Percentiles rank a stretch among this genome's conserved stretches.
Evolutionary conservation across 257 asterid species (phyloP).

Genomic region (Datura wrightii): DNA sequence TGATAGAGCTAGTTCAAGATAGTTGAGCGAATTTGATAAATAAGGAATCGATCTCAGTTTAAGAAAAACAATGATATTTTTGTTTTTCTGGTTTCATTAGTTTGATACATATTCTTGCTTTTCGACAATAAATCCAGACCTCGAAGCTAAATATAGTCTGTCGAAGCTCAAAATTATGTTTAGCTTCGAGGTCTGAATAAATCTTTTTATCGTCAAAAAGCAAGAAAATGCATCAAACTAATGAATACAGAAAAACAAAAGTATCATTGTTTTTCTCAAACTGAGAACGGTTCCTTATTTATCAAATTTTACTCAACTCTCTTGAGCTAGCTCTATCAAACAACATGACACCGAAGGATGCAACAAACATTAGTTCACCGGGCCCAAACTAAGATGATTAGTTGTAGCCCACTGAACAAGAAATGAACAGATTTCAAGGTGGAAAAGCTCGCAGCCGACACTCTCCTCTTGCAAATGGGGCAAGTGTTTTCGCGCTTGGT

Average conservation of each 20-base stretch:
- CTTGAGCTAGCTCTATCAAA: background rate
- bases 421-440: background rate
- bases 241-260: background rate
- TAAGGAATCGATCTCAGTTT: background rate
- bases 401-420: no score
- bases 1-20: background rate
- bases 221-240: background rate
- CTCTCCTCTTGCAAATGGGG: conserved; percentile 13
- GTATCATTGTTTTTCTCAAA: background rate
- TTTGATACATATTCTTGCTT: background rate
- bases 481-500: background rate
- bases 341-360: no score
- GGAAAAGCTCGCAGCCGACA: background rate
- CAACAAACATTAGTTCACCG: no score
- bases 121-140: background rate
- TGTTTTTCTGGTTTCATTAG: background rate
- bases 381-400: no score
- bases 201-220: background rate
- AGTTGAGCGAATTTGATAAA: background rate
- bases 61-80: background rate
- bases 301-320: background rate
- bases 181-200: background rate
- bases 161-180: background rate
- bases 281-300: background rate
- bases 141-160: background rate